These are phyloP conservation scores for Pezicula neosporulosa DNA, from an alignment of 2,329 filamentous ascomycete species.

Conservation along the genomic window DNA sequence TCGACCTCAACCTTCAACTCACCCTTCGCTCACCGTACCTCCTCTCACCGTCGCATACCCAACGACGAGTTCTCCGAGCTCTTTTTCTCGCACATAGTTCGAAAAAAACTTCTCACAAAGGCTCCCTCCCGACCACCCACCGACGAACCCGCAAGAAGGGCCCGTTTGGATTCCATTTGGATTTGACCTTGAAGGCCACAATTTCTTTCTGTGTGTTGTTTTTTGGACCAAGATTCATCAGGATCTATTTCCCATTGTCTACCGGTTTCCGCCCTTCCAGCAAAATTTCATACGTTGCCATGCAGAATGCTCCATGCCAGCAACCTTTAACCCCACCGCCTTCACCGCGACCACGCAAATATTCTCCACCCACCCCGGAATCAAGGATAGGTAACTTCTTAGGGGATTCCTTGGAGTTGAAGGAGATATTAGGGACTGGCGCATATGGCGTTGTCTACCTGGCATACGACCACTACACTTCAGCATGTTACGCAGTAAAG, in stretches of 20 bases:
- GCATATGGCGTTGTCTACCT: conserved; percentile 95
- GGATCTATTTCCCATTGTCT: conserved; percentile 9
- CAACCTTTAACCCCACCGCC: conserved; percentile 5
- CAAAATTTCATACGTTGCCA: conserved; percentile 21
- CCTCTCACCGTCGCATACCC: conserved; percentile 8
- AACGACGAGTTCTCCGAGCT: conserved; percentile 3
- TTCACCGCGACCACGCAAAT: not conserved
- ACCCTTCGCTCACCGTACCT: conserved; percentile 9
- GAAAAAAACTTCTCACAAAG: not conserved
- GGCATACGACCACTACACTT: conserved; percentile 69
- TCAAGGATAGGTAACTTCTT: conserved; percentile 82
- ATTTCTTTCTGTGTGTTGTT: conserved; percentile 21
- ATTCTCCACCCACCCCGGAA: conserved; percentile 55
- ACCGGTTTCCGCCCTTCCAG: conserved; percentile 9
- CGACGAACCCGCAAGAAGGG: not conserved
- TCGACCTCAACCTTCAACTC: conserved; percentile 6
- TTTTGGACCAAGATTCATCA: conserved; percentile 11
- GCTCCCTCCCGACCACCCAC: not conserved
- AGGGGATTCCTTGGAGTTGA: conserved; percentile 67
- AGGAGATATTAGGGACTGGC: conserved; percentile 82
- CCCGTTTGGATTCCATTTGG: conserved; percentile 2
- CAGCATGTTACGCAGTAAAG: conserved; percentile 89
- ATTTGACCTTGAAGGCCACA: conserved; percentile 1
- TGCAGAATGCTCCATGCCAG: conserved; percentile 16
- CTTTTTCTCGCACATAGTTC: conserved; percentile 1